Percentiles rank a stretch among this genome's conserved stretches.
Conservation (phyloP, 164 flowering plant genomes). For the Tetrastigma voinierianum region DNA sequence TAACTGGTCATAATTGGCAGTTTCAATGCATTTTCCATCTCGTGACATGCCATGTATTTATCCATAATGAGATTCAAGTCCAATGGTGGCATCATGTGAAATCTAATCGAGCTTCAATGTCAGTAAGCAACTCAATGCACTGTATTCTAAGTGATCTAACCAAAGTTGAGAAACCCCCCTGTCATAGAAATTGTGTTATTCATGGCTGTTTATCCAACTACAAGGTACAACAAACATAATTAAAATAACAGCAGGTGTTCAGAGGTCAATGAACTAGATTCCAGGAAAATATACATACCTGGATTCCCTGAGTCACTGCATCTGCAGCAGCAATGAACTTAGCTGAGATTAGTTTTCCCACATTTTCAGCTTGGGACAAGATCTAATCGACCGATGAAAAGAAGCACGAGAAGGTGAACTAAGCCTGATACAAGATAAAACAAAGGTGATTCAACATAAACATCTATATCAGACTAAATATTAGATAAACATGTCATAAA, state of each 20-base stretch:
- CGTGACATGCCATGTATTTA: too few relatives aligned
- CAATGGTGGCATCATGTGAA: too few relatives aligned
- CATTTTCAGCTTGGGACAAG: conserved; percentile 95
- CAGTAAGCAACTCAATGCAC: conserved; percentile 88
- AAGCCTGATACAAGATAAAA: conserved; percentile 53
- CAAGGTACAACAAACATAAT: not conserved
- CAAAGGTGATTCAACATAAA: not conserved
- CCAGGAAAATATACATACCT: conserved; percentile 42
- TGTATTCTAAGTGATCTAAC: conserved; percentile 70
- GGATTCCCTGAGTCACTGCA: conserved; percentile 92
- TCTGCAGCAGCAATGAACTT: conserved; percentile 88
- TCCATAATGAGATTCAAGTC: too few relatives aligned
- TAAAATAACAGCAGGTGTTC: not conserved
- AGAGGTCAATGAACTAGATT: not conserved
- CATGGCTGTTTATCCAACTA: not conserved
- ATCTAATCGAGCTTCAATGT: conserved; percentile 99
- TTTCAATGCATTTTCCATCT: too few relatives aligned
- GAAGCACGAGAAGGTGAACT: conserved; percentile 96
- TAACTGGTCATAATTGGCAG: too few relatives aligned
- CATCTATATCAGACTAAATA: not conserved
- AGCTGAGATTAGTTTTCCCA: conserved; percentile 74
- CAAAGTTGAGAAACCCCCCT: conserved; percentile 92
- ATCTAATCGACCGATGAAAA: conserved; percentile 94
- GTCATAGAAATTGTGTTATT: conserved; percentile 14
- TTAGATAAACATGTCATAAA: too few relatives aligned